Evolutionary conservation across 2,329 filamentous ascomycete species (phyloP).

Genomic region (Purpureocillium takamizusanense): DNA sequence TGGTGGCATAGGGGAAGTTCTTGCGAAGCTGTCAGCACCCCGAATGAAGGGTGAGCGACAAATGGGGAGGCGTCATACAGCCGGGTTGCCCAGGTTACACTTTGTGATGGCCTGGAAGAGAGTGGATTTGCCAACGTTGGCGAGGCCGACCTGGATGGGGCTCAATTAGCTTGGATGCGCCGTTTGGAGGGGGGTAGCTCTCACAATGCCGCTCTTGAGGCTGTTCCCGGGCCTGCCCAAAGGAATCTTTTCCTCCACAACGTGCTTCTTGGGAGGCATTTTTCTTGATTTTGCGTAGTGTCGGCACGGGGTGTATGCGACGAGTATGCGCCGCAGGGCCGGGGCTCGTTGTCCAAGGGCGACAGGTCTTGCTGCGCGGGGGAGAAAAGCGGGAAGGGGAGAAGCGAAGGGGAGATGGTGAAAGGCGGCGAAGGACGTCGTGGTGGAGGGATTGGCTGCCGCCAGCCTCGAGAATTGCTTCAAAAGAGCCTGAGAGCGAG

Average conservation of each 20-base stretch:
- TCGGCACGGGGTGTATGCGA: conserved; percentile 39
- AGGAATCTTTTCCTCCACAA: conserved; percentile 90
- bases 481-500: conserved; percentile 2
- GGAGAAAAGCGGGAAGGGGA: conserved; percentile 36
- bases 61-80: conserved; percentile 48
- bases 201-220: conserved; percentile 97
- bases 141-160: conserved; percentile 71
- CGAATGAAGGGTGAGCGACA: conserved; percentile 22
- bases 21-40: conserved; percentile 35
- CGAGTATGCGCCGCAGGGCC: conserved; percentile 17
- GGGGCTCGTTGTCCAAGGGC: conserved; percentile 42
- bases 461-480: conserved; percentile 27
- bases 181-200: conserved; percentile 16
- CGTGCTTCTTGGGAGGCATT: conserved; percentile 94
- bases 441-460: conserved; percentile 31
- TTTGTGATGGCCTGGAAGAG: conserved; percentile 99
- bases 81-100: conserved; percentile 92
- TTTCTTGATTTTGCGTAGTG: conserved; percentile 54
- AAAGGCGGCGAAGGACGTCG: conserved; percentile 29
- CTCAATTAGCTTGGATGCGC: conserved; percentile 1
- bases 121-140: conserved; percentile 98
- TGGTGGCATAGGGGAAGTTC: conserved; percentile 99
- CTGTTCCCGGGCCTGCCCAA: conserved; percentile 95
- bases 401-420: conserved; percentile 41
- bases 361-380: conserved; percentile 60